phyloP scores from a whole-genome alignment of 176 grass and related monocot species.

The Aegilops longissima region DNA sequence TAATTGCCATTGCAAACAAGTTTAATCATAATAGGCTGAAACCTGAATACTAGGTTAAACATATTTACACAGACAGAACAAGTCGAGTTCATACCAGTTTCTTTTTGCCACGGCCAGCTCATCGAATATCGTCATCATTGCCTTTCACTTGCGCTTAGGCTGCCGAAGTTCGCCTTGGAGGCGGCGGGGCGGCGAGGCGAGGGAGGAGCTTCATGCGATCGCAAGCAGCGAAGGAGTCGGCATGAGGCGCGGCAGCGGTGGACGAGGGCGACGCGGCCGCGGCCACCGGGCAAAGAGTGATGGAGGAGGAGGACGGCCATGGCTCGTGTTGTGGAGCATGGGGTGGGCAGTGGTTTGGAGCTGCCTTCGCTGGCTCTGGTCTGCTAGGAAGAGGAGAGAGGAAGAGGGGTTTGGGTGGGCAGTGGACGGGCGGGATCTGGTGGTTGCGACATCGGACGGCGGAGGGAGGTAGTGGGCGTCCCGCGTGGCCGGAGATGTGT shows the following conservation, averaged over 20 bases:
- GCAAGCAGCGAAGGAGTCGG: constrained; percentile 27
- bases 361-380: constrained; percentile 10
- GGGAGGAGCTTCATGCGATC: constrained; percentile 29
- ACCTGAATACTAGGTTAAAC: no score
- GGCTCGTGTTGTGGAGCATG: constrained; percentile 22
- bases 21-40: no score
- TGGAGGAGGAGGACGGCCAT: constrained; percentile 42
- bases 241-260: neutral
- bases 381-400: neutral
- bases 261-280: constrained; percentile 21
- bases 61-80: no score
- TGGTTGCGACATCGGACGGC: constrained; percentile 25
- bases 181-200: constrained; percentile 38
- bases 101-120: no score
- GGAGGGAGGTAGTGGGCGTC: neutral
- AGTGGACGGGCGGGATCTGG: no score
- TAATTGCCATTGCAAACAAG: no score
- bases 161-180: constrained; percentile 39
- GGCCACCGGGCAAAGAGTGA: constrained; percentile 38
- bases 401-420: constrained; percentile 27
- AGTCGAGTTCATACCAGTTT: no score
- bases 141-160: neutral
- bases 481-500: constrained; percentile 28
- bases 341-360: constrained; percentile 29
- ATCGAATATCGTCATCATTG: no score